Conservation (phyloP, 208 protist species). For the Dictyostelium gargantuum region DNA sequence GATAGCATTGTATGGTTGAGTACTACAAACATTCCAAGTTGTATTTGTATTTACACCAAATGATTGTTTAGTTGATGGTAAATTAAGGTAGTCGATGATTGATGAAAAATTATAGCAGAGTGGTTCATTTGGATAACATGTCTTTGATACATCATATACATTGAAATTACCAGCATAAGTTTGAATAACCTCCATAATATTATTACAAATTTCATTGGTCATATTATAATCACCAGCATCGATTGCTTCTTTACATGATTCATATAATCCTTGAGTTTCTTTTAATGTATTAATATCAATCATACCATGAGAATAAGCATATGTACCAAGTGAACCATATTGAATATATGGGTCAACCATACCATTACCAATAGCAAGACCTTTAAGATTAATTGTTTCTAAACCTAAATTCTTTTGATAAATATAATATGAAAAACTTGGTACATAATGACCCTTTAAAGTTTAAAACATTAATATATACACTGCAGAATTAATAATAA, state of each 20-base stretch:
- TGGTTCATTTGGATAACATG: slow-evolving; percentile 3
- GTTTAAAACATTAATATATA: neutral
- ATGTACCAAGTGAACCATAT: neutral
- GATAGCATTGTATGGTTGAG: neutral
- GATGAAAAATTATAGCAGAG: slow-evolving; percentile 59
- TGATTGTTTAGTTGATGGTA: neutral
- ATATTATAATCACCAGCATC: neutral
- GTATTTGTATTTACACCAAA: neutral
- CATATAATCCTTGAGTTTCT: neutral
- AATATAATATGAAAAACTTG: slow-evolving; percentile 66
- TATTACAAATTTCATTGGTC: neutral
- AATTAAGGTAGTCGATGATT: neutral
- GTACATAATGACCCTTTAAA: slow-evolving; percentile 67
- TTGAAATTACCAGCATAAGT: slow-evolving; percentile 7
- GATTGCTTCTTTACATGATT: slow-evolving; percentile 21
- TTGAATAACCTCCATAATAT: slow-evolving; percentile 1
- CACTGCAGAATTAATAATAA: no score
- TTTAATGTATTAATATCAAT: neutral
- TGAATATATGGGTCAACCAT: slow-evolving; percentile 35
- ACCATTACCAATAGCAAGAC: slow-evolving; percentile 67
- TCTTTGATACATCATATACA: slow-evolving; percentile 19
- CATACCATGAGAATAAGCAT: slow-evolving; percentile 22
- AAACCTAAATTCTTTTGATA: slow-evolving; percentile 49
- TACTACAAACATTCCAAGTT: neutral
- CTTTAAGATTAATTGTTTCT: slow-evolving; percentile 20